phyloP scores from a whole-genome alignment of 2,329 filamentous ascomycete species.

The Fusarium nodosum region DNA sequence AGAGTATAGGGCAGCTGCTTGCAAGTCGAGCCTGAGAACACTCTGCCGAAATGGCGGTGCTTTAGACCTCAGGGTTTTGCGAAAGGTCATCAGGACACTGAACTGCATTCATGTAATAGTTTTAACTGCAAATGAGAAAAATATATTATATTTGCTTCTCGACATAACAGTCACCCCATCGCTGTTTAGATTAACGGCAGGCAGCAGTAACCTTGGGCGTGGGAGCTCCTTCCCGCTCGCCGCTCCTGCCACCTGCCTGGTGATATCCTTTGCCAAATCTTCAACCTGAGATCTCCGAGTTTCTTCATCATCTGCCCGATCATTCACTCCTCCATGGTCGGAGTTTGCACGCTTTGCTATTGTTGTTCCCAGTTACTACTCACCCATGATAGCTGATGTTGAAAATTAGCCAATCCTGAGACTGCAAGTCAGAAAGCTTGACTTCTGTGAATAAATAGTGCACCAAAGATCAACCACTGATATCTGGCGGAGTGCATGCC shows the following conservation, averaged over 20 bases:
- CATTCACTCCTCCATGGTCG: neutral
- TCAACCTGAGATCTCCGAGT: neutral
- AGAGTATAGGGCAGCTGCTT: neutral
- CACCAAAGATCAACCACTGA: slow-evolving; percentile 7
- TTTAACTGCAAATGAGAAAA: neutral
- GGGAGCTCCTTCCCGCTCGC: neutral
- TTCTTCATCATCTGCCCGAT: neutral
- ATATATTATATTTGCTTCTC: neutral
- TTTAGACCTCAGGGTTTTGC: neutral
- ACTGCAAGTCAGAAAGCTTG: slow-evolving; percentile 13
- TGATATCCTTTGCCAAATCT: neutral
- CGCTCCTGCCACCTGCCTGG: neutral
- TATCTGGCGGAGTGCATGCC: neutral
- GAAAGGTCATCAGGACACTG: neutral
- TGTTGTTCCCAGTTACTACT: no score
- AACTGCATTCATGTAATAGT: no score
- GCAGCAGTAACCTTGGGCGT: neutral
- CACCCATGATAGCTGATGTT: neutral
- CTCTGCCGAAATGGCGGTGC: neutral
- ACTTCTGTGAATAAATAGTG: neutral
- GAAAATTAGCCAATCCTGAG: neutral
- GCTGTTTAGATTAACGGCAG: neutral
- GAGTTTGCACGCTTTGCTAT: neutral
- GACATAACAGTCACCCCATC: neutral
- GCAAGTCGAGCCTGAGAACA: neutral